A percentile compares a stretch with the other conserved stretches of the same genome.
Evolutionary conservation across 148 eudicot species (phyloP).

Genomic region (Silene conica): DNA sequence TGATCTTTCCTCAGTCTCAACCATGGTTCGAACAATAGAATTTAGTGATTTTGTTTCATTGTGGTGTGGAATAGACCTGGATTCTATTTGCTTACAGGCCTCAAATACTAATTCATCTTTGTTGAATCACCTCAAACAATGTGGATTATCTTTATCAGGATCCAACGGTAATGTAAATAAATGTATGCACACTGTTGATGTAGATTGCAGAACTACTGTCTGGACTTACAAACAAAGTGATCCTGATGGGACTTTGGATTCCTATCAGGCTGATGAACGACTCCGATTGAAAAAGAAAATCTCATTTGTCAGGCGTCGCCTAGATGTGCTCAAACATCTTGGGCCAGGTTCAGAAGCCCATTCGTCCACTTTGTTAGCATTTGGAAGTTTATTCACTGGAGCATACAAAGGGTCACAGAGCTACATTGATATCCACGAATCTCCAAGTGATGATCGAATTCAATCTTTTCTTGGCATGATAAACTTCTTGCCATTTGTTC

Average conservation of each 20-base stretch:
- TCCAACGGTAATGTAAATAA: conserved; percentile 37
- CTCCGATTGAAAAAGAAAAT: conserved; percentile 73
- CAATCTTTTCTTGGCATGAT: conserved; percentile 55
- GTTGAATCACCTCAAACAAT: conserved; percentile 46
- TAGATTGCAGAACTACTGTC: conserved; percentile 79
- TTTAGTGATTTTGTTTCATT: conserved; percentile 56
- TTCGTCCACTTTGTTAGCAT: conserved; percentile 54
- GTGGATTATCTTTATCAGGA: conserved; percentile 70
- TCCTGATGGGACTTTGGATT: conserved; percentile 61
- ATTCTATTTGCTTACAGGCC: conserved; percentile 44
- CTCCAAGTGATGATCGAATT: conserved; percentile 48
- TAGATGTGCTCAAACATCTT: conserved; percentile 57
- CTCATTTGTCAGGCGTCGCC: conserved; percentile 59
- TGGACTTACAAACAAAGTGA: conserved; percentile 67
- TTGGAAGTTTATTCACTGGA: conserved; percentile 83
- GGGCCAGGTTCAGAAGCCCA: conserved; percentile 70
- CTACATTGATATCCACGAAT: conserved; percentile 59
- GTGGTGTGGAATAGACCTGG: conserved; percentile 59
- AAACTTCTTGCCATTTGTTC: conserved; percentile 63
- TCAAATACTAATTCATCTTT: conserved; percentile 28
- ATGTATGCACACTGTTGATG: conserved; percentile 59
- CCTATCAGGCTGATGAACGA: conserved; percentile 88
- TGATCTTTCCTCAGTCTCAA: conserved; percentile 57
- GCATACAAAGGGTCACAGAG: conserved; percentile 73
- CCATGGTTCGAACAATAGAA: conserved; percentile 55